Base-by-base conservation (phyloP, 2,329 filamentous ascomycete genomes). In the Fusarium piperis region DNA sequence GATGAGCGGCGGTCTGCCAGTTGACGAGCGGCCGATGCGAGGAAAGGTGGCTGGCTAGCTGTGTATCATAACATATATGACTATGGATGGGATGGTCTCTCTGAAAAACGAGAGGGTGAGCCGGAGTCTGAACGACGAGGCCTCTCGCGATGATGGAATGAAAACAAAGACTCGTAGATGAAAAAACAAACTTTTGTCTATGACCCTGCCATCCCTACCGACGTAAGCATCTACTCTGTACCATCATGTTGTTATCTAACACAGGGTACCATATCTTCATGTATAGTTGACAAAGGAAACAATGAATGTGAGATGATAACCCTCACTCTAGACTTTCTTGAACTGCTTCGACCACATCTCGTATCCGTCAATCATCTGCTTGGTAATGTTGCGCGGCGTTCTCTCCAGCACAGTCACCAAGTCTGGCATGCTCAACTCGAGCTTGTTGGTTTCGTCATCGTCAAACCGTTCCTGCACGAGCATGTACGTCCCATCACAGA, bases 321-420 rank as follows among this genome's bases (percentile, higher is more conserved):
- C 20, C n/a, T 23, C 16, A n/a, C 11, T 32, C 38, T 68, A 78
- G 12, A 68, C 46, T 53, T 67, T 74, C 33, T 71, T 74, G 67
- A 85, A 83, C 78, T 83, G 78, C 35, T 68, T 77, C 26, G 83
- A 82, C 89, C 89, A 92, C 52, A 79, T 81, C 68, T 90, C 85
- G 77, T 91, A 93, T 1, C 84, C 86, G 16, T 82, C 76, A 59
- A 91, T 81, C 84, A 92, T 88, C 58, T 85, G 84, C 18, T 80
- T 78, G 8, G 90, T 91, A 64, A 92, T 90, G 59, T 89, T 88
- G 66, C 85, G 86, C 62, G 86, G 86, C 16, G 89, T 86, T 56
- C 72, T 77, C 32, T 79, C 76, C 23, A 88, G 80, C 0, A 85
- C 85, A 7, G 74, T 77, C 32, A 81, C 74, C 13, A 88, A 76